A percentile compares a stretch with the other conserved stretches of the same genome.
Conservation (phyloP, 2,329 filamentous ascomycete species). For the Elsinoe ampelina region DNA sequence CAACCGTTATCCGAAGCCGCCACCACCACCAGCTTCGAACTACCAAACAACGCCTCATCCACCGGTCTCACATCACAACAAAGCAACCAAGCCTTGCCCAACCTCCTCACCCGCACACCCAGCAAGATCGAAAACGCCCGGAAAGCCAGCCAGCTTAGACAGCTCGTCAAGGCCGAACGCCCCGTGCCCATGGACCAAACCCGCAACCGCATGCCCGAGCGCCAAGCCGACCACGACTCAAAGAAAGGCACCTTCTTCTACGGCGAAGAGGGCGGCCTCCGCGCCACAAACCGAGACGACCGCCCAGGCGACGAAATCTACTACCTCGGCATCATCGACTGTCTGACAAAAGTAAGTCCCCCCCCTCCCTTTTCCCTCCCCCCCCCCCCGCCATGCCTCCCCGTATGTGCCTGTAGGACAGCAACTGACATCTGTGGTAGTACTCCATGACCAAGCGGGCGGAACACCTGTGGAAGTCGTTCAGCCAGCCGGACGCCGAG, state of each 20-base stretch:
- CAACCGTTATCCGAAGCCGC: slow-evolving; percentile 5
- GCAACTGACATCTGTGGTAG: slow-evolving; percentile 36
- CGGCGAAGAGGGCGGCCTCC: slow-evolving; percentile 84
- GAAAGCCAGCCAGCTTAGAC: slow-evolving; percentile 80
- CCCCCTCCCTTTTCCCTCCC: not conserved
- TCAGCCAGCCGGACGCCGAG: slow-evolving; percentile 71
- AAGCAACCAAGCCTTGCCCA: slow-evolving; percentile 43
- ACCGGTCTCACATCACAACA: slow-evolving; percentile 4
- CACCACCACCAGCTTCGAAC: slow-evolving; percentile 18
- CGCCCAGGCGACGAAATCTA: slow-evolving; percentile 83
- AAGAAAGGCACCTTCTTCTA: slow-evolving; percentile 79
- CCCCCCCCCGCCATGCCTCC: not conserved
- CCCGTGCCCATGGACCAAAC: slow-evolving; percentile 87
- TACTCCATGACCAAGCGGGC: slow-evolving; percentile 91
- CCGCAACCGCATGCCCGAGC: slow-evolving; percentile 74
- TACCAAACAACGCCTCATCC: slow-evolving; percentile 15
- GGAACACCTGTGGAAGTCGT: slow-evolving; percentile 94
- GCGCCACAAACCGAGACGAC: slow-evolving; percentile 86
- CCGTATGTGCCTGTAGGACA: not conserved
- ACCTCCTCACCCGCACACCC: slow-evolving; percentile 74
- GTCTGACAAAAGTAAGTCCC: slow-evolving; percentile 78
- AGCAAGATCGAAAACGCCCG: slow-evolving; percentile 86
- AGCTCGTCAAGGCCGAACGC: slow-evolving; percentile 86
- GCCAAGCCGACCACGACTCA: slow-evolving; percentile 61
- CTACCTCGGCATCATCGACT: slow-evolving; percentile 97